Base-by-base conservation (phyloP, 768 basidiomycete genomes). In the Lactarius hengduanensis region DNA sequence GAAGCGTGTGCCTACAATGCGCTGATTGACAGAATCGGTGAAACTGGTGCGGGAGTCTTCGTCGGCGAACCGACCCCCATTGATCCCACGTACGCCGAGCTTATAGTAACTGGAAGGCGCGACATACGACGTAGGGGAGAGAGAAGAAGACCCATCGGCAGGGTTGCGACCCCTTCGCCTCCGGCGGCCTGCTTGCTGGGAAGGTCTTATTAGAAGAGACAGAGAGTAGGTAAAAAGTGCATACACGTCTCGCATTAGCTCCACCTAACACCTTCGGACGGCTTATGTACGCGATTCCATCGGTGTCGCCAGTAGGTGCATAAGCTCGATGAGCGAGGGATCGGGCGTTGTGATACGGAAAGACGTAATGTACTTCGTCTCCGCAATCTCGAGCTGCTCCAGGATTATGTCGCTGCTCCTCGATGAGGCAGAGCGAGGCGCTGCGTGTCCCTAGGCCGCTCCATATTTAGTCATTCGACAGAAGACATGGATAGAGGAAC, bases 61-160 rank as follows among this genome's bases (percentile, higher is more conserved):
- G 67, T 83, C 82, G 13, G 81, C 78, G 62, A 86, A 83, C 40
- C 82, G 79, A 5, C 87, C 87, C 26, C 83, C 85, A 62, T 78
- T 86, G 30, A 91, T 79, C 10, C 85, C 86, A 60, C 79, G 81
- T 4, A 90, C 78, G 28, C 86, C 82, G 38, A 93, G 81, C 72
- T 88, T 87, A 78, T 93, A 93, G 74, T 89, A 93, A 62, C 87
- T 84, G 7, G 88, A 90, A 8, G 91, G 91, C 5, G 89, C 89
- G 10, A 92, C 85, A 71, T 91, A 93, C 6, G 89, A 88, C 20
- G 87, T 87, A 4, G 90, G 90, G 1, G 88, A 82, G 18, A 88
- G 81, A n/a, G 87, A 88, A 7, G 87, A 87, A 4, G 86, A 80
- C 0, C 82, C 88, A 69, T 80, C 84, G 2, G 88, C 86, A n/a